Conservation (phyloP, 225 moss, liverwort and hornwort species). For the Marchantia polymorpha region DNA sequence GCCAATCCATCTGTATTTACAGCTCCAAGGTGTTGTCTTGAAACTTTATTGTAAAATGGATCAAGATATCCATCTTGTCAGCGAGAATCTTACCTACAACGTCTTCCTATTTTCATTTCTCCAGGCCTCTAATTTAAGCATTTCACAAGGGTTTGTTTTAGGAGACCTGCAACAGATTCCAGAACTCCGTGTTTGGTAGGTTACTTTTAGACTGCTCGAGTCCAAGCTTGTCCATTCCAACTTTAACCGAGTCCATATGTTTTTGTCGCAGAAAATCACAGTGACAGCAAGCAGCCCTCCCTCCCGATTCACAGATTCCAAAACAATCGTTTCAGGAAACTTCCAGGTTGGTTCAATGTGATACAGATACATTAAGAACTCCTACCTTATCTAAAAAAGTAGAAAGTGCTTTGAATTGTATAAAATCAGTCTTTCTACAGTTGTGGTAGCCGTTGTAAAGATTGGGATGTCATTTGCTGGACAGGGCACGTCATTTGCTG, state of each 20-base stretch:
- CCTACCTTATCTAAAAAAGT: not conserved
- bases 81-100: not conserved
- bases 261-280: constrained; percentile 60
- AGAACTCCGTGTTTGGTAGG: not conserved
- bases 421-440: not conserved
- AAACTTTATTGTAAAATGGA: not conserved
- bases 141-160: not conserved
- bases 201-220: not conserved
- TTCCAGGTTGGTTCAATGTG: constrained; percentile 63
- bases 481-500: constrained; percentile 91
- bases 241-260: not conserved
- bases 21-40: not conserved
- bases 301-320: constrained; percentile 79
- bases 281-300: constrained; percentile 94
- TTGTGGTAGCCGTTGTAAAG: not conserved
- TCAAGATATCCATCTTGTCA: not conserved
- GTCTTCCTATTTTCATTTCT: not conserved
- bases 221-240: not conserved
- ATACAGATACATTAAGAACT: not conserved
- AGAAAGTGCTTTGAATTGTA: not conserved
- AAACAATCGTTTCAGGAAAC: constrained; percentile 86
- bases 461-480: not conserved
- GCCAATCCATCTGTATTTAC: not conserved
- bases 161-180: not conserved
- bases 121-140: not conserved